These are phyloP conservation scores for Diospyros lotus DNA, from an alignment of 148 eudicot genomes.

Conservation along the genomic window DNA sequence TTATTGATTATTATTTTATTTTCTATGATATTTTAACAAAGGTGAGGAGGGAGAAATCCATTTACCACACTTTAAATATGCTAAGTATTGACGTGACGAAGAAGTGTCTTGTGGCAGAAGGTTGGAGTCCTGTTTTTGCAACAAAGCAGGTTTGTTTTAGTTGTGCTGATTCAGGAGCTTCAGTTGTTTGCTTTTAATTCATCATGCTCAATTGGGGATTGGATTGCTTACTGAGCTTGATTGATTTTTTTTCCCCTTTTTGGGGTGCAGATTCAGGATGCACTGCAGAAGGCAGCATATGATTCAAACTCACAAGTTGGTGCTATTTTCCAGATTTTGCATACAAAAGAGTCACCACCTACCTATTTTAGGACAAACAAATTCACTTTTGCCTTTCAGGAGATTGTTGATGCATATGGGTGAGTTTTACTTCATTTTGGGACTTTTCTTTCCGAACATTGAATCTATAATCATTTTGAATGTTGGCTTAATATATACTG, in stretches of 20 bases:
- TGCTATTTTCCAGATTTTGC: slow-evolving; percentile 81
- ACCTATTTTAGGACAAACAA: slow-evolving; percentile 88
- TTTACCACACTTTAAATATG: slow-evolving; percentile 93
- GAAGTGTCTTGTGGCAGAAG: slow-evolving; percentile 99
- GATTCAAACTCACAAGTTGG: slow-evolving; percentile 95
- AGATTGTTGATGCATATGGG: slow-evolving; percentile 99
- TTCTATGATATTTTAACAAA: slow-evolving; percentile 11
- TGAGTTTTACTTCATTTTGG: slow-evolving; percentile 30
- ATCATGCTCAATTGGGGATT: slow-evolving; percentile 5
- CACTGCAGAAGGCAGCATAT: slow-evolving; percentile 64
- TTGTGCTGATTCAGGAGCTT: not conserved
- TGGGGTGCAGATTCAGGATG: slow-evolving; percentile 76
- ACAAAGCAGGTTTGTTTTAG: slow-evolving; percentile 57
- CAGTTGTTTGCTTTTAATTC: slow-evolving; percentile 12
- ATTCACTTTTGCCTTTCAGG: slow-evolving; percentile 78
- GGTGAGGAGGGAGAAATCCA: slow-evolving; percentile 86
- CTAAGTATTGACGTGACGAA: slow-evolving; percentile 96
- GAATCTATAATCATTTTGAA: not conserved
- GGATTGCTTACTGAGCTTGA: slow-evolving; percentile 9
- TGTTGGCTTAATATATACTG: not conserved
- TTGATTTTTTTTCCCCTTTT: slow-evolving; percentile 9
- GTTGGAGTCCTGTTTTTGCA: slow-evolving; percentile 97
- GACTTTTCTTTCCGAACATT: not conserved
- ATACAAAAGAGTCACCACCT: slow-evolving; percentile 86
- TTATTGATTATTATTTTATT: slow-evolving; percentile 14